Conservation (phyloP, 495 filamentous ascomycete genomes). For the Poronia punctata region DNA sequence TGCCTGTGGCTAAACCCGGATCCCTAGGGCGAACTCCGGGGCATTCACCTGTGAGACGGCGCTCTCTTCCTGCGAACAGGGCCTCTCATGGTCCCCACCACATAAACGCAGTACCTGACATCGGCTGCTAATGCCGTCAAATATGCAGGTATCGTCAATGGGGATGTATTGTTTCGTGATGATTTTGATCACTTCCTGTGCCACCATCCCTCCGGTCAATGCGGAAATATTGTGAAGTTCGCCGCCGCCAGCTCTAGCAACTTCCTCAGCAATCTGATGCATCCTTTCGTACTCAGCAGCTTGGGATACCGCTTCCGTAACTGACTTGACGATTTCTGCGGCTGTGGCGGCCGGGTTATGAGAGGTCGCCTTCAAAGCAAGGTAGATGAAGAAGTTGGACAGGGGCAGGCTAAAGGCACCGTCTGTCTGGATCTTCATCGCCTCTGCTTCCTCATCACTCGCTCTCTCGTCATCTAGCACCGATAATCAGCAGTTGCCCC, state of each 20-base stretch:
- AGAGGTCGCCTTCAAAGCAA: conserved; percentile 59
- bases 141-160: conserved; percentile 86
- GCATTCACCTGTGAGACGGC: conserved; percentile 24
- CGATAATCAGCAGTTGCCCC: conserved; percentile 7
- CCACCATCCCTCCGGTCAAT: conserved; percentile 82
- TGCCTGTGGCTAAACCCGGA: conserved; percentile 36
- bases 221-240: conserved; percentile 96
- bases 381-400: conserved; percentile 69
- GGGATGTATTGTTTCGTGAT: conserved; percentile 95
- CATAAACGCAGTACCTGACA: conserved; percentile 59
- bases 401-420: conserved; percentile 34
- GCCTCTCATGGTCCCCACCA: conserved; percentile 8
- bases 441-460: conserved; percentile 37
- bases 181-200: conserved; percentile 94
- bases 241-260: conserved; percentile 69
- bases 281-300: conserved; percentile 39
- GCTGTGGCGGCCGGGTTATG: conserved; percentile 38
- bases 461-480: conserved; percentile 24
- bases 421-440: conserved; percentile 25
- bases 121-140: conserved; percentile 80
- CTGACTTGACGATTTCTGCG: conserved; percentile 36
- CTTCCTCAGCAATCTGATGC: conserved; percentile 52
- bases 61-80: conserved; percentile 14
- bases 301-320: conserved; percentile 36
- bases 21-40: conserved; percentile 30